Conservation (phyloP, 352 stramenopile species). For the Globisporangium canariense region DNA sequence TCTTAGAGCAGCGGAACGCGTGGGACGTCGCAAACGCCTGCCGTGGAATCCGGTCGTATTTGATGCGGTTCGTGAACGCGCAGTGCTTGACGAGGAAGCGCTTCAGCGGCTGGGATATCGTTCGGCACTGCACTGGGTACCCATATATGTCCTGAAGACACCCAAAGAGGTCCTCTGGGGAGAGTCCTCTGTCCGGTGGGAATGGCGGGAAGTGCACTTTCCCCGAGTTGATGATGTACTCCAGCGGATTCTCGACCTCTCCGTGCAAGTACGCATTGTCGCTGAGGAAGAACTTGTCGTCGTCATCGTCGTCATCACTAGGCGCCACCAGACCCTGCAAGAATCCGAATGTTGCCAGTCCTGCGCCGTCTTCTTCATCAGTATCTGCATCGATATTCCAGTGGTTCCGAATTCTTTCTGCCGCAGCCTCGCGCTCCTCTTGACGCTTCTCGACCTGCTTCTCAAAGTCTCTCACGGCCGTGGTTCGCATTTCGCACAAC, state of each 20-base stretch:
- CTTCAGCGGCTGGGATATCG: slow-evolving; percentile 7
- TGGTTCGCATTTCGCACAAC: not conserved
- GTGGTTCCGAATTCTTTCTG: not conserved
- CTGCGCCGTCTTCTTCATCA: not conserved
- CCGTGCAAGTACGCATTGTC: not conserved
- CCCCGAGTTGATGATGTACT: not conserved
- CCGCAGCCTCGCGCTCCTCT: not conserved
- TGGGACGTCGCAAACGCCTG: slow-evolving; percentile 2
- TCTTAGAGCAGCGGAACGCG: not conserved
- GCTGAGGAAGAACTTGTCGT: not conserved
- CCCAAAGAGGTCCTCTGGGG: not conserved
- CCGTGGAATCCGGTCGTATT: slow-evolving; percentile 2
- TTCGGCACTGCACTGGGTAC: slow-evolving; percentile 4
- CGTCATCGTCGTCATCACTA: not conserved
- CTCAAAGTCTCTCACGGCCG: not conserved
- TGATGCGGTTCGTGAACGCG: slow-evolving; percentile 9
- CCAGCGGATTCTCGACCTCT: not conserved
- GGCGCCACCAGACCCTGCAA: not conserved
- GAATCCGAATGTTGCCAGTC: not conserved
- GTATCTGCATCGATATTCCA: not conserved
- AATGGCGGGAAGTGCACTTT: slow-evolving; percentile 10
- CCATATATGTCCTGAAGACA: slow-evolving; percentile 6
- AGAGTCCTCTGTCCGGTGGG: not conserved
- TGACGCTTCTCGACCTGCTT: not conserved
- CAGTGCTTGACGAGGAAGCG: not conserved